Evolutionary conservation across 2,329 filamentous ascomycete species (phyloP), one percentile per base, ranked within the genome.

Genomic region (Ceratocystis smalleyi): DNA sequence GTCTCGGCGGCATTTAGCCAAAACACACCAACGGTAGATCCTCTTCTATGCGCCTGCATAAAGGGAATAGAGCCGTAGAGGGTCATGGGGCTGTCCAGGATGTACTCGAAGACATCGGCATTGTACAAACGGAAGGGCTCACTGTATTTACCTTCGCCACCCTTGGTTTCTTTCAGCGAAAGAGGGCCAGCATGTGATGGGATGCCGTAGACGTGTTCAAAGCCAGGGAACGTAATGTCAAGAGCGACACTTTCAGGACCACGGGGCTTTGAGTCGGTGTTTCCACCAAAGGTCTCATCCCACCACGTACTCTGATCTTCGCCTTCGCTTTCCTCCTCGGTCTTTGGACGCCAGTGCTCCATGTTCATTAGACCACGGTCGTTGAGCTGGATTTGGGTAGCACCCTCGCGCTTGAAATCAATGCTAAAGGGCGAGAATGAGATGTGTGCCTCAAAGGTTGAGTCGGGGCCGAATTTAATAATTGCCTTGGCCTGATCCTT

Each of bases 1-100:
- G 92, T 97, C 77, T 99, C 94, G 2, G 94, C 94, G 61, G 85
- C 90, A 72, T 96, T 99, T 64, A 99, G 81, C 94, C 94, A 99
- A 75, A 99, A 96, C 15, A 99, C 86, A 68, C 91, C 94, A 35
- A 97, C 92, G 0, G 90, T 94, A 0, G 92, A 97, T 71, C 87
- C 88, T 73, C 92, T 95, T 70, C 88, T 88, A 72, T 99, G 92
- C 19, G 94, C 94, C 74, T 97, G 94, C 90, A 99, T 95, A 72
- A 97, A 89, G 1, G 94, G 94, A 69, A 99, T 97, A 6, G 91
- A 79, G n/a, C 94, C 94, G 71, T 99, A 99, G 1, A 99, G 81
- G 0, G 94, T 97, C 94, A 99, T 99, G 0, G 94, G 91, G 74
- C 91, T 97, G 74, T 97, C 89, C 70, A 96, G 82, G 70, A 96